Evolutionary conservation across 2,329 filamentous ascomycete genomes (phyloP).

Genomic region (Exophiala phaeomuriformis): DNA sequence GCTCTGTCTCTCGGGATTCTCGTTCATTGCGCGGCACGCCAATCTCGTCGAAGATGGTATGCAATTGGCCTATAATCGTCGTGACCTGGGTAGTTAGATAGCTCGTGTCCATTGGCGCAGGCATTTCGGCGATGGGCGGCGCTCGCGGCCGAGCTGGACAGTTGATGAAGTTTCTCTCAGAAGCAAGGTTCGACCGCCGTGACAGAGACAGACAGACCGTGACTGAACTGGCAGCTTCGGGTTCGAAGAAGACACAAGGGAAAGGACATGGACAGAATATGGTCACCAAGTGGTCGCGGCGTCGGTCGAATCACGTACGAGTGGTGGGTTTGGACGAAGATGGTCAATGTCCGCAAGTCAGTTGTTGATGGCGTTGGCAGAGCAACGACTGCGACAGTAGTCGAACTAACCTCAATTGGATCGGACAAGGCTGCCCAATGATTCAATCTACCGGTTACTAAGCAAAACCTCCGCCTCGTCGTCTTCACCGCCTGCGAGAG

Average conservation of each 20-base stretch:
- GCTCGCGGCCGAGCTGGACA: conserved; percentile 17
- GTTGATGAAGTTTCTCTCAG: conserved; percentile 1
- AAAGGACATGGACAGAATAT: conserved; percentile 7
- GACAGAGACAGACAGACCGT: background rate
- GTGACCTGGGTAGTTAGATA: conserved; percentile 94
- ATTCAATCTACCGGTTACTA: too few species aligned
- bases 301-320: conserved; percentile 17
- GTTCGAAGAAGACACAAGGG: conserved; percentile 5
- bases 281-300: conserved; percentile 21
- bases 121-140: conserved; percentile 15
- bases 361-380: conserved; percentile 11
- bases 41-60: conserved; percentile 94
- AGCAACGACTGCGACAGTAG: conserved; percentile 3
- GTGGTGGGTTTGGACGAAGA: conserved; percentile 4
- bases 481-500: conserved; percentile 3
- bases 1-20: conserved; percentile 81
- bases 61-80: conserved; percentile 83
- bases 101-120: conserved; percentile 68
- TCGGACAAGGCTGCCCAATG: too few species aligned
- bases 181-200: background rate
- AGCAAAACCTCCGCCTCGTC: background rate
- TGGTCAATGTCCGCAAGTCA: background rate
- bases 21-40: conserved; percentile 91
- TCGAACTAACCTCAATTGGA: too few species aligned
- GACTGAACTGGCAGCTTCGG: too few species aligned